Evolutionary conservation across 192 early-diverging fungal genomes (phyloP), one percentile per base, ranked within the genome.

Genomic region (Funneliformis geosporum): DNA sequence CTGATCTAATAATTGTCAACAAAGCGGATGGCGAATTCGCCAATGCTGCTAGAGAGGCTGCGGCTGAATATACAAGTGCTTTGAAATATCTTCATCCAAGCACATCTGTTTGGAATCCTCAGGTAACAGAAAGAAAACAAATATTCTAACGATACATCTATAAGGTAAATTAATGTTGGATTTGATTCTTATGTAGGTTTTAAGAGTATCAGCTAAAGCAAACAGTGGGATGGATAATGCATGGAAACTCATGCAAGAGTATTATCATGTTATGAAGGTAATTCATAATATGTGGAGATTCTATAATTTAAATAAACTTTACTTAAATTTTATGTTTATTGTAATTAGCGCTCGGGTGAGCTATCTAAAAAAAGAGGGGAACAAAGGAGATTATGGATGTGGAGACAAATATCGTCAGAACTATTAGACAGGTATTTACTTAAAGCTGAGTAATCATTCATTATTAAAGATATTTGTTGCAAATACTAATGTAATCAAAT

Each of bases 1-100:
- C 93, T 6, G 94, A 96, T 82, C 79, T 96, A 38, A 87, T 96
- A 0, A 84, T 96, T 46, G 90, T 96, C 76, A 96, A 92, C 83
- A 96, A 96, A 80, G 85, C 90, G 0, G 95, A 96, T 78, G 95
- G 95, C 3, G 85, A 84, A 0, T 81, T 96, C 18, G 89, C 85
- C 14, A 78, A 84, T 33, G 80, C 92, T 10, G 94, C 93, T 0
- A 86, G 88, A 42, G 85, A 89, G 75, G 92, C 93, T 0, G 85
- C 88, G 42, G 86, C 89, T 67, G 91, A 96, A 62, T 93, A 94
- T 79, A 90, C 84, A 8, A 88, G 87, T 68, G 92, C 92, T 9
- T 82, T 93, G 65, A 93, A 93, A 80, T 93, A 91, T 80, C 76
- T 93, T 47, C 85, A 85, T 27, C 85, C 86, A 0, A 71, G 76